phyloP scores from a whole-genome alignment of 192 early-diverging fungal genomes.

The Entrophospora sp. region DNA sequence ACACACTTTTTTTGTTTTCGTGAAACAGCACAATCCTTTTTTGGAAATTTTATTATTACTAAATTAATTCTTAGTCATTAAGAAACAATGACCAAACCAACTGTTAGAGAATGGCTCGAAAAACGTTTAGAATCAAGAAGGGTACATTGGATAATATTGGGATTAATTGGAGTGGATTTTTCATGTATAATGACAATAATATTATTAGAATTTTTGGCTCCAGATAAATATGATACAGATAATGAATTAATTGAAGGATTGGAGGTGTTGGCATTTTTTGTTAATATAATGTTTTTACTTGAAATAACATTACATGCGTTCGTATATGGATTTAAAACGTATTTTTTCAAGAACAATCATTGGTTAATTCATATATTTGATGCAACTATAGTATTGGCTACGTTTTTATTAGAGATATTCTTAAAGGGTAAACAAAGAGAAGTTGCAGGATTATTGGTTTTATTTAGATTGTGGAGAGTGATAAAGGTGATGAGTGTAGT shows the following conservation, averaged over 20 bases:
- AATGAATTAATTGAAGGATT: constrained; percentile 30
- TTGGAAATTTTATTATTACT: too few species aligned
- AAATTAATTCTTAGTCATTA: too few species aligned
- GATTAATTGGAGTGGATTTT: constrained; percentile 24
- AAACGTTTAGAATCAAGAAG: too few species aligned
- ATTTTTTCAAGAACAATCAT: constrained; percentile 21
- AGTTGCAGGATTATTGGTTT: constrained; percentile 39
- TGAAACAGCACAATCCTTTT: too few species aligned
- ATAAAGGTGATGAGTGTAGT: constrained; percentile 41
- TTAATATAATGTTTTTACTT: constrained; percentile 42
- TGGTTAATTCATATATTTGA: constrained; percentile 39
- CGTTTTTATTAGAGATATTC: constrained; percentile 39
- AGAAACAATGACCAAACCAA: too few species aligned
- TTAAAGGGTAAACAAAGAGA: constrained; percentile 43
- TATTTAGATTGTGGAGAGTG: constrained; percentile 47
- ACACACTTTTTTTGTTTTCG: too few species aligned
- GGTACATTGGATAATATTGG: constrained; percentile 17
- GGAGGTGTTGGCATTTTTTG: constrained; percentile 26
- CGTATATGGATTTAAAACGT: constrained; percentile 37
- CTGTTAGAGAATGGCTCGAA: too few species aligned
- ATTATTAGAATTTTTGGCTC: constrained; percentile 17
- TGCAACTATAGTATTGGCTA: constrained; percentile 39
- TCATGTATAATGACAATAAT: constrained; percentile 28
- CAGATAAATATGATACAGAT: constrained; percentile 21
- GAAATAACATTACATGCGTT: constrained; percentile 35